Evolutionary conservation across 257 asterid genomes (phyloP).

Genomic region (Salvia hispanica): DNA sequence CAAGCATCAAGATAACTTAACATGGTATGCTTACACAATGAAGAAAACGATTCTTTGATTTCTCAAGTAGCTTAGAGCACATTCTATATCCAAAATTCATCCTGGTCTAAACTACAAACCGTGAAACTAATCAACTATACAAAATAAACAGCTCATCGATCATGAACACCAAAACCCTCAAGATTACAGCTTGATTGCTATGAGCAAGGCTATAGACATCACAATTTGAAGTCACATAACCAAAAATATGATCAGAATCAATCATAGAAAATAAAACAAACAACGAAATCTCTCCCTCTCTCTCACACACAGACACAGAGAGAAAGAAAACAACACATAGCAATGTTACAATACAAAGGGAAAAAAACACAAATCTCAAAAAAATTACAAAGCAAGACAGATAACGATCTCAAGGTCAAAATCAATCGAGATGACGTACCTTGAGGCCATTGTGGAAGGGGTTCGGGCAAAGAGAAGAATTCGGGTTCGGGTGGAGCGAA

Average conservation of each 20-base stretch:
- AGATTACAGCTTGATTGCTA: too few species aligned
- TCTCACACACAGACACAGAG: neutral
- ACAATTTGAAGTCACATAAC: too few species aligned
- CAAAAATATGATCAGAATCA: too few species aligned
- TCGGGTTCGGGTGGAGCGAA: conserved; percentile 46
- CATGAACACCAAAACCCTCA: too few species aligned
- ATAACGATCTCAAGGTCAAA: neutral
- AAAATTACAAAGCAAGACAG: neutral
- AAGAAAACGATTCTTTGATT: neutral
- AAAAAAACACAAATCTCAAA: neutral
- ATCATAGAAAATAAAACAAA: too few species aligned
- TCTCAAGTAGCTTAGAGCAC: neutral
- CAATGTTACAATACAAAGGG: neutral
- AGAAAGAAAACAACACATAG: neutral
- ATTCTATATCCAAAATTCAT: conserved; percentile 3
- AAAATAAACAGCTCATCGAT: too few species aligned
- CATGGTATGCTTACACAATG: neutral
- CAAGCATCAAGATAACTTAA: neutral
- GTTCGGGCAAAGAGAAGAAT: conserved; percentile 63
- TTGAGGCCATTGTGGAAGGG: conserved; percentile 84
- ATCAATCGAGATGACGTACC: conserved; percentile 39
- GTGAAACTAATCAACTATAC: too few species aligned
- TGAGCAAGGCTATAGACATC: too few species aligned
- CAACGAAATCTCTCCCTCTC: neutral
- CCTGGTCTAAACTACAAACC: neutral